These are phyloP conservation scores for Gamsiella multidivaricata DNA, from an alignment of 192 early-diverging fungal species.

Conservation along the genomic window DNA sequence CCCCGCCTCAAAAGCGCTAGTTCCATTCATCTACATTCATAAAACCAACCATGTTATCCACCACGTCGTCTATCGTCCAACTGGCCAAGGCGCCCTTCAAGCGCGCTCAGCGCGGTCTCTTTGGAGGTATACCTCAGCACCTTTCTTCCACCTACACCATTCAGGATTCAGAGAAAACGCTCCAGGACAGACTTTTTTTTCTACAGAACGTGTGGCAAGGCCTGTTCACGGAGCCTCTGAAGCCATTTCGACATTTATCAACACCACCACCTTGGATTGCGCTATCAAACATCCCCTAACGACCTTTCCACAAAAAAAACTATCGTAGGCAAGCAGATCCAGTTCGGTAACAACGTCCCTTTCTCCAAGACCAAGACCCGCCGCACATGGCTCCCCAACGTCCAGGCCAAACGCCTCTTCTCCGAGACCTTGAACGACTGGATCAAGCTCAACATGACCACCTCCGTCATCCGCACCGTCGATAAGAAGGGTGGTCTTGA, in stretches of 20 bases:
- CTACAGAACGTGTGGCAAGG: not conserved
- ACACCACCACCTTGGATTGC: too few species aligned
- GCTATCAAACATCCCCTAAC: too few species aligned
- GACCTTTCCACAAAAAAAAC: too few species aligned
- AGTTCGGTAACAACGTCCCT: slow-evolving; percentile 70
- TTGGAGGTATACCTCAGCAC: too few species aligned
- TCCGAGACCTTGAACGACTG: slow-evolving; percentile 70
- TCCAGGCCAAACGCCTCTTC: slow-evolving; percentile 72
- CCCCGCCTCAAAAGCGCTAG: too few species aligned
- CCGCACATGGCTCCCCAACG: slow-evolving; percentile 83
- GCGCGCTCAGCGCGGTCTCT: slow-evolving; percentile 67
- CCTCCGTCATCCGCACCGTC: slow-evolving; percentile 76
- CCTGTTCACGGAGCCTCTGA: too few species aligned
- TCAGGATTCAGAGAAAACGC: not conserved
- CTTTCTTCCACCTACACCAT: too few species aligned
- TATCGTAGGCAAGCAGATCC: slow-evolving; percentile 62
- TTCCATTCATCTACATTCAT: not conserved
- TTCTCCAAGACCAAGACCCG: slow-evolving; percentile 79
- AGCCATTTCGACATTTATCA: too few species aligned
- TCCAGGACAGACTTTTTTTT: too few species aligned
- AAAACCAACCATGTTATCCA: slow-evolving; percentile 34
- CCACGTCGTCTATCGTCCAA: slow-evolving; percentile 48
- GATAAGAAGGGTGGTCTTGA: slow-evolving; percentile 89
- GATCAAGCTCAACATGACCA: slow-evolving; percentile 71
- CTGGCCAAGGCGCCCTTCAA: slow-evolving; percentile 66